Evolutionary conservation across 305 asterid species (phyloP).

Genomic region (Fraxinus xanthoxyloides): DNA sequence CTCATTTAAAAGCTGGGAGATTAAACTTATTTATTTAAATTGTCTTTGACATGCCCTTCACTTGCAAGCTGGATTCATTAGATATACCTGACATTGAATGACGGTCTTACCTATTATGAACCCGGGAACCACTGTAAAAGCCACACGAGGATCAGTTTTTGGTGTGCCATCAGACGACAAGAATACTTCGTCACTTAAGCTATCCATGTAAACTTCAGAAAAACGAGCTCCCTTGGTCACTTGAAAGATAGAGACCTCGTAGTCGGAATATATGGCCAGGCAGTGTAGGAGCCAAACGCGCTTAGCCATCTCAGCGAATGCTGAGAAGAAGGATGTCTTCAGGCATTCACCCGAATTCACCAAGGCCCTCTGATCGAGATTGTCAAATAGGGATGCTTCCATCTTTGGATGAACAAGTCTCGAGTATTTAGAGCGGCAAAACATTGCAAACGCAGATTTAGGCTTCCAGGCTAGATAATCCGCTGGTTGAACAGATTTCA

Average conservation of each 20-base stretch:
- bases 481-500: conserved; percentile 35
- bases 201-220: conserved; percentile 46
- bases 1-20: background rate
- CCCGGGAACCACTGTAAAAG: conserved; percentile 37
- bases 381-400: conserved; percentile 46
- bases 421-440: conserved; percentile 42
- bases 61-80: conserved; percentile 2
- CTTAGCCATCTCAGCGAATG: conserved; percentile 41
- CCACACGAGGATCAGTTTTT: conserved; percentile 26
- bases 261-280: conserved; percentile 31
- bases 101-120: conserved; percentile 46
- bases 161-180: conserved; percentile 13
- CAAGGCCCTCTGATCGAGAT: conserved; percentile 33
- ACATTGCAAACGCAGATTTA: conserved; percentile 43
- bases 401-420: conserved; percentile 42
- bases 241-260: conserved; percentile 22
- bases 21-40: background rate
- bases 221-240: conserved; percentile 27
- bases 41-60: background rate
- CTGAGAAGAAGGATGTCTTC: conserved; percentile 30
- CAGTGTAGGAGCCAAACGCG: conserved; percentile 40
- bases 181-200: conserved; percentile 34
- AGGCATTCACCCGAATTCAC: conserved; percentile 32
- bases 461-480: conserved; percentile 64
- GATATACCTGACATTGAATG: conserved; percentile 55